Conservation (phyloP, 2,329 filamentous ascomycete species). For the Sporothrix inflata region DNA sequence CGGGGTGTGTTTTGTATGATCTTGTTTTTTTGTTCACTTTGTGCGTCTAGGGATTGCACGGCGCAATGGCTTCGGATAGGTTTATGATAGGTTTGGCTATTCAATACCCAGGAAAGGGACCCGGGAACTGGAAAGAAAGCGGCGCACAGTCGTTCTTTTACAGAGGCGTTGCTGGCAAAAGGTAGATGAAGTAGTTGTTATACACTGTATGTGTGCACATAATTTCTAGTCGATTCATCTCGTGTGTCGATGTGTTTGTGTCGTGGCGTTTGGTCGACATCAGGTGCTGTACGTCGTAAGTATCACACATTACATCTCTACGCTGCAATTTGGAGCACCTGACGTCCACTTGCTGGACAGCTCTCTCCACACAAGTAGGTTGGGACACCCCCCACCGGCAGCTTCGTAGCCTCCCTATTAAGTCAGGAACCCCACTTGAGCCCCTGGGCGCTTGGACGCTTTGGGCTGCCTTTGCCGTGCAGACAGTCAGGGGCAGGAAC, state of each 20-base stretch:
- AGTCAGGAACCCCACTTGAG: constrained; percentile 18
- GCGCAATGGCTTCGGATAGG: constrained; percentile 8
- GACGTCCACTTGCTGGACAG: too few relatives aligned
- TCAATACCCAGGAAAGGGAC: constrained; percentile 1
- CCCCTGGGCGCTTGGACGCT: constrained; percentile 21
- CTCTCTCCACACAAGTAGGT: too few relatives aligned
- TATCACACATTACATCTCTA: too few relatives aligned
- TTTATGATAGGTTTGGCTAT: background rate
- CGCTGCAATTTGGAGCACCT: too few relatives aligned
- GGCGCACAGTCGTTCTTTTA: background rate
- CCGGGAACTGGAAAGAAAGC: background rate
- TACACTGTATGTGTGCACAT: background rate
- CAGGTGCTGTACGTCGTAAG: background rate
- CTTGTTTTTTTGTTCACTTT: background rate
- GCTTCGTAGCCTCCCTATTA: background rate
- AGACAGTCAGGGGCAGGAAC: constrained; percentile 17
- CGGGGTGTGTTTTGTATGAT: background rate
- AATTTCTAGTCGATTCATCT: background rate
- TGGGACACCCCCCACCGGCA: background rate
- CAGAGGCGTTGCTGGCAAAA: background rate
- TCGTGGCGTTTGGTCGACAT: background rate
- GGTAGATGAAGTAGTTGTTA: background rate
- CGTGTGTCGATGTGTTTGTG: background rate
- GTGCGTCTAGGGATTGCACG: constrained; percentile 6
- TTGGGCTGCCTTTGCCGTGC: constrained; percentile 18